Conservation (phyloP, 1,139 yeast species). For the Geotrichum reessii region DNA sequence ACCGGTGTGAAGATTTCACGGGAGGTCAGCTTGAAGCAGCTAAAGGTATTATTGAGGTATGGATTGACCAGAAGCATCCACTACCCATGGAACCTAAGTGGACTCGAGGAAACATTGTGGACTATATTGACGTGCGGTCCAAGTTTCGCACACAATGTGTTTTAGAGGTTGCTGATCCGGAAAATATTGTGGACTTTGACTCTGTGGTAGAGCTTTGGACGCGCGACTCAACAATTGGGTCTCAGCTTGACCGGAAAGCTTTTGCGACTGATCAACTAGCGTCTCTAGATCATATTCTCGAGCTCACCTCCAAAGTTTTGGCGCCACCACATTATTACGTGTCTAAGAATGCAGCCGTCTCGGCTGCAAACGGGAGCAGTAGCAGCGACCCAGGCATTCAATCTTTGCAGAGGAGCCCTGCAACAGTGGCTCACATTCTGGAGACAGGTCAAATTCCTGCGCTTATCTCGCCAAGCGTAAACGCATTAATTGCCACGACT, state of each 20-base stretch:
- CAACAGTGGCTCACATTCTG: conserved; percentile 17
- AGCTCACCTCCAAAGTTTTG: conserved; percentile 22
- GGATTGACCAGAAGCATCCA: conserved; percentile 24
- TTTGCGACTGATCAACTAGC: conserved; percentile 19
- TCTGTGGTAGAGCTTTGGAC: conserved; percentile 21
- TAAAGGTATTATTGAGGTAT: conserved; percentile 23
- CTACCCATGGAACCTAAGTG: conserved; percentile 28
- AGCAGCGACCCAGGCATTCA: background rate
- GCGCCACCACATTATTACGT: conserved; percentile 23
- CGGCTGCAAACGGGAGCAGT: conserved; percentile 2
- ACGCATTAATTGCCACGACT: conserved; percentile 21
- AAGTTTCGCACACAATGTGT: conserved; percentile 22
- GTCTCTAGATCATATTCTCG: conserved; percentile 19
- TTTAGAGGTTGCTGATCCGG: conserved; percentile 23
- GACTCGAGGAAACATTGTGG: conserved; percentile 27
- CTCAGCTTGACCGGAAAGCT: conserved; percentile 18
- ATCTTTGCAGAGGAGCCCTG: background rate
- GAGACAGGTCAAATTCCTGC: conserved; percentile 25
- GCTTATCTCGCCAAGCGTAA: conserved; percentile 22
- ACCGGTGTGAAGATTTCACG: conserved; percentile 24
- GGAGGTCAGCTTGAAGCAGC: conserved; percentile 21
- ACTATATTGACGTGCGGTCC: conserved; percentile 25
- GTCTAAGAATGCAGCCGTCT: conserved; percentile 15
- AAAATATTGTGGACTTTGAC: conserved; percentile 20
- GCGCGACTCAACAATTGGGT: conserved; percentile 20